Base-by-base conservation (phyloP, 2,329 filamentous ascomycete species). In the Aureobasidium sp. region DNA sequence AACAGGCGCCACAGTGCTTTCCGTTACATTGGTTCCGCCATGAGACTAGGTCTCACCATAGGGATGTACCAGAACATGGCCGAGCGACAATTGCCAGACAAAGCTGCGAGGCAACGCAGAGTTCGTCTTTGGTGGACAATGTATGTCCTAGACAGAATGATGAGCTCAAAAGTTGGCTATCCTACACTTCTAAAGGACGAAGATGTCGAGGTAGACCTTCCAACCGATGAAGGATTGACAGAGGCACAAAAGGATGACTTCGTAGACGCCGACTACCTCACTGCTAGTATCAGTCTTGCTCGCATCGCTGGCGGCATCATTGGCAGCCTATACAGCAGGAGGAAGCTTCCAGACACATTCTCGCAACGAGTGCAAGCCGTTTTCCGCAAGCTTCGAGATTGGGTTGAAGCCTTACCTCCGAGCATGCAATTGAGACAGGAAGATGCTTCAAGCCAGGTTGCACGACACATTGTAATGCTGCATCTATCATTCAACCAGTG, bases 1-100 rank as follows among this genome's bases (percentile, higher is more conserved):
- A 81, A 81, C 48, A 70, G 79, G 12, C 71, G 79, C 0, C 75
- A 80, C 37, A 75, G 75, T 1, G 77, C 78, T 5, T 77, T 78
- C 37, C 69, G 72, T 1, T 69, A 79, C 4, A 75, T 79, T 0
- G 75, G 79, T 20, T 76, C 75, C 0, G 79, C 79, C 0, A 72
- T 81, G 1, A 74, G 79, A 5, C 65, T 77, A 0, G 73, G 73
- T 1, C 69, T 79, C 0, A 73, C 79, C 3, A 78, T 80, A 69
- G 78, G 78, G 8, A 67, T 81, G 2, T 75, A 81, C 32, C 67
- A 74, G 20, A 74, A 73, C 50, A 73, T 76, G 29, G 68, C 72
- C 17, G 71, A 77, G 36, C 71, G 71, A 3, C 74, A 79, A n/a
- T 68, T 79, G 1, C 71, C 69, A 17, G 76, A 81, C 50, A 69